Conservation (phyloP, 2,329 filamentous ascomycete species). For the Hirsutella minnesotensis region DNA sequence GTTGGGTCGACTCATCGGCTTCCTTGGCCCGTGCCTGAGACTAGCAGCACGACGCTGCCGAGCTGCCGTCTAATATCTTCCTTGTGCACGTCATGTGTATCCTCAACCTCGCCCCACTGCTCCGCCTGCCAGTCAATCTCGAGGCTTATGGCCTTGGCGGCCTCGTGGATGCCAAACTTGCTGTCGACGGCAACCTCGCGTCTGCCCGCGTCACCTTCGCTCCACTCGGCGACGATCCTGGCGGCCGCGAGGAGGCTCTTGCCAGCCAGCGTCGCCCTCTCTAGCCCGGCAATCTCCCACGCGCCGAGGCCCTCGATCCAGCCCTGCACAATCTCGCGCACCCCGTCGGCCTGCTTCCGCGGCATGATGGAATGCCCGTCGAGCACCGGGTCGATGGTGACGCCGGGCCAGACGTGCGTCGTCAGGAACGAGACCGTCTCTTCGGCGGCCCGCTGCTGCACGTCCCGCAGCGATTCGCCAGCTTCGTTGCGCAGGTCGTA, state of each 20-base stretch:
- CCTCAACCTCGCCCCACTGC: conserved; percentile 94
- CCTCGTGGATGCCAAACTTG: conserved; percentile 70
- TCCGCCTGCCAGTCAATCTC: conserved; percentile 86
- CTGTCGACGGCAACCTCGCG: conserved; percentile 22
- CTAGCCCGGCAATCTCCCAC: conserved; percentile 78
- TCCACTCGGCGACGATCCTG: conserved; percentile 78
- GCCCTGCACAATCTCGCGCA: conserved; percentile 62
- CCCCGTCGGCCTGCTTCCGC: conserved; percentile 57
- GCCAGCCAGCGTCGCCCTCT: conserved; percentile 70
- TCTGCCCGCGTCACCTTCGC: conserved; percentile 50
- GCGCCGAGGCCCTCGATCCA: conserved; percentile 64
- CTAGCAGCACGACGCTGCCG: conserved; percentile 73
- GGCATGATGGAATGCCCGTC: conserved; percentile 68
- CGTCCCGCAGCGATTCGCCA: conserved; percentile 52
- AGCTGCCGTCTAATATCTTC: conserved; percentile 82
- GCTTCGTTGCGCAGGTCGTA: conserved; percentile 32
- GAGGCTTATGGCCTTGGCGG: conserved; percentile 61
- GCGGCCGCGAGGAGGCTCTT: conserved; percentile 76
- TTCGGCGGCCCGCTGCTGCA: conserved; percentile 58
- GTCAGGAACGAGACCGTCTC: conserved; percentile 63
- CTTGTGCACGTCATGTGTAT: conserved; percentile 92
- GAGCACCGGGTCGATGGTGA: conserved; percentile 70
- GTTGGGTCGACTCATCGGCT: too few relatives aligned
- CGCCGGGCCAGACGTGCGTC: conserved; percentile 69
- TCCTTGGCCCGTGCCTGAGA: conserved; percentile 42